These are phyloP conservation scores for Penicillium polonicum DNA, from an alignment of 2,329 filamentous ascomycete species.

Conservation along the genomic window DNA sequence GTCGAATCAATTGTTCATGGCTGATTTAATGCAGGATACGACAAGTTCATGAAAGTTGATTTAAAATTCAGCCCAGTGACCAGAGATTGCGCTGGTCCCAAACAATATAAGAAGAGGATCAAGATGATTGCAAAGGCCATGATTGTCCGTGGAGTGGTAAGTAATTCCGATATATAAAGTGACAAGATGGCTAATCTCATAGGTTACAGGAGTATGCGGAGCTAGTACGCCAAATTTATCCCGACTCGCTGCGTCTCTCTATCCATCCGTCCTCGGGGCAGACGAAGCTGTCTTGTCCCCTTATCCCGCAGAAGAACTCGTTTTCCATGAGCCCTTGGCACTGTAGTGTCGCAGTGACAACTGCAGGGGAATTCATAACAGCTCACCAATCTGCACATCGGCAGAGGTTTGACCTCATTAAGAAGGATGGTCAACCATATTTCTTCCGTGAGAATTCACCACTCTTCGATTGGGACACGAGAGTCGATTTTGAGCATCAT, in stretches of 20 bases:
- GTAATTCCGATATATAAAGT: not conserved
- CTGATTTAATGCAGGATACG: conserved; percentile 7
- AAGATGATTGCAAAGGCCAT: conserved; percentile 7
- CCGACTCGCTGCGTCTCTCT: conserved; percentile 9
- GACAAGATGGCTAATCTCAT: not conserved
- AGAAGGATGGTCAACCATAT: conserved; percentile 1
- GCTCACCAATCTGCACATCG: conserved; percentile 7
- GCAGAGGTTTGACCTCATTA: conserved; percentile 3
- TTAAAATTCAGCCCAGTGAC: conserved; percentile 10
- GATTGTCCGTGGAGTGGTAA: conserved; percentile 8
- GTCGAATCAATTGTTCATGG: not conserved
- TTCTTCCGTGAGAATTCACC: conserved; percentile 10
- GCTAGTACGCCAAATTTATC: conserved; percentile 8
- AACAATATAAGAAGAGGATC: conserved; percentile 12
- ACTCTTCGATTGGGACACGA: conserved; percentile 1
- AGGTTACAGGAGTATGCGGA: conserved; percentile 4
- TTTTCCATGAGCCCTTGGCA: conserved; percentile 13
- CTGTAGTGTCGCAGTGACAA: conserved; percentile 8
- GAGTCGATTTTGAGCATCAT: conserved; percentile 4
- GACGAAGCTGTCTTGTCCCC: conserved; percentile 7
- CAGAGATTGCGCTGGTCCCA: conserved; percentile 1
- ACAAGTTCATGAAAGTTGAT: conserved; percentile 11
- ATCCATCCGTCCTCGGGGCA: conserved; percentile 10
- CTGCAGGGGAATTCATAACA: conserved; percentile 4
- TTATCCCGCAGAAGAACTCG: conserved; percentile 2